Evolutionary conservation across 352 stramenopile species (phyloP).

Genomic region (Globisporangium ultimum): DNA sequence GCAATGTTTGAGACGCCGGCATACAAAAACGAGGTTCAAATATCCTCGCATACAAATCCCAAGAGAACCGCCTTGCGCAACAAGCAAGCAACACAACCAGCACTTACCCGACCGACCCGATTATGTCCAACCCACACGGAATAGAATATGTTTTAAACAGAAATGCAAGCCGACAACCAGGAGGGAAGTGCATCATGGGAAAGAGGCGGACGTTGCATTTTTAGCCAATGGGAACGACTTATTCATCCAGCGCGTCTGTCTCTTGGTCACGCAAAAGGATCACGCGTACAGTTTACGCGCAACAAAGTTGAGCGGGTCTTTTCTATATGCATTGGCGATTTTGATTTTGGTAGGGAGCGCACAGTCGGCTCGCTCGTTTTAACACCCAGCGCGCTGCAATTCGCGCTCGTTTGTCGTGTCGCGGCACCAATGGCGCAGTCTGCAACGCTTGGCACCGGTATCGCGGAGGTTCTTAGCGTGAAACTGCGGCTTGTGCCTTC

Average conservation of each 20-base stretch:
- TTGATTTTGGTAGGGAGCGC: neutral
- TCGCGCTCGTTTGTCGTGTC: no score
- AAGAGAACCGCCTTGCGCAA: neutral
- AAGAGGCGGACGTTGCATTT: neutral
- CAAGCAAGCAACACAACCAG: neutral
- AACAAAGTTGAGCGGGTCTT: neutral
- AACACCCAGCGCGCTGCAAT: no score
- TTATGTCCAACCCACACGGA: neutral
- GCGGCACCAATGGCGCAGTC: no score
- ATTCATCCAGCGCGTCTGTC: neutral
- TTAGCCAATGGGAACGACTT: neutral
- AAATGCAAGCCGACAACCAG: neutral
- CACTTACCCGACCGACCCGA: neutral
- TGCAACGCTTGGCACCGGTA: no score
- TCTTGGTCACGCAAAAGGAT: neutral
- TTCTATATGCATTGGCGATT: neutral
- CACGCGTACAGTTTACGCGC: constrained; percentile 1
- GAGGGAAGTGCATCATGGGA: neutral
- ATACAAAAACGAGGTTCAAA: neutral
- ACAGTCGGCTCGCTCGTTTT: no score
- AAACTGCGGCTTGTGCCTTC: no score
- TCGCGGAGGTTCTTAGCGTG: no score
- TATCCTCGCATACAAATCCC: neutral
- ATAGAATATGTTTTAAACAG: neutral
- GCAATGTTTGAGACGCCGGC: neutral